phyloP scores from a whole-genome alignment of 2,329 filamentous ascomycete species.

The Apiospora aurea region DNA sequence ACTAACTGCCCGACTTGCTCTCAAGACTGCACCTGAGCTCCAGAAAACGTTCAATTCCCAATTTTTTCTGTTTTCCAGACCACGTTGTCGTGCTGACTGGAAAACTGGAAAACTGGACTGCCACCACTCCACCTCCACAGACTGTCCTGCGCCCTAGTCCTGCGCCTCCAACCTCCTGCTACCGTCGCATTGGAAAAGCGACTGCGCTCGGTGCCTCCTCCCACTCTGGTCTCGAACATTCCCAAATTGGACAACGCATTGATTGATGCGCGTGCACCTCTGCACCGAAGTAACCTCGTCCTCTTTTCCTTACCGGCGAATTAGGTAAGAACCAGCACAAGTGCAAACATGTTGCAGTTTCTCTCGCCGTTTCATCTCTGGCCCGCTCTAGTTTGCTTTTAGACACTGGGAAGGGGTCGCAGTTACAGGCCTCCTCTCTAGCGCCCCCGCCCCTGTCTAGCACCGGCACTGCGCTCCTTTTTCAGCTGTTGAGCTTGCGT shows the following conservation, averaged over 20 bases:
- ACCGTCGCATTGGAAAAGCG: constrained; percentile 1
- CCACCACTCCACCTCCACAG: constrained; percentile 8
- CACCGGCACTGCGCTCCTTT: constrained; percentile 2
- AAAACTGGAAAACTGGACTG: constrained; percentile 3
- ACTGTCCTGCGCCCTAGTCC: neutral
- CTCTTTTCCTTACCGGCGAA: neutral
- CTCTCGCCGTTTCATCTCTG: constrained; percentile 4
- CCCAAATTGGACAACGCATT: constrained; percentile 10
- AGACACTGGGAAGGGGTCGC: neutral
- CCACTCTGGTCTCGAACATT: neutral
- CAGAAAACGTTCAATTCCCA: constrained; percentile 19
- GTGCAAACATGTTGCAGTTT: neutral
- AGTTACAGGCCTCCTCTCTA: neutral
- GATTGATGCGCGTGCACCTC: neutral
- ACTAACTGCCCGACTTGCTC: constrained; percentile 5
- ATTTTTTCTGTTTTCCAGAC: constrained; percentile 6
- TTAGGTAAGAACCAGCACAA: constrained; percentile 3
- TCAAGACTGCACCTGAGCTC: neutral
- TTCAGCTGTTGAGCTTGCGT: neutral
- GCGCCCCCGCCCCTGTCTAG: neutral
- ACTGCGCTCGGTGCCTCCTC: neutral
- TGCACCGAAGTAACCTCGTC: neutral
- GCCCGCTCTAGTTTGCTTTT: neutral
- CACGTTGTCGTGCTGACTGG: neutral
- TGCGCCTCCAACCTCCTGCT: neutral